phyloP scores from a whole-genome alignment of 345 rosid species.

The Brassica rapa region DNA sequence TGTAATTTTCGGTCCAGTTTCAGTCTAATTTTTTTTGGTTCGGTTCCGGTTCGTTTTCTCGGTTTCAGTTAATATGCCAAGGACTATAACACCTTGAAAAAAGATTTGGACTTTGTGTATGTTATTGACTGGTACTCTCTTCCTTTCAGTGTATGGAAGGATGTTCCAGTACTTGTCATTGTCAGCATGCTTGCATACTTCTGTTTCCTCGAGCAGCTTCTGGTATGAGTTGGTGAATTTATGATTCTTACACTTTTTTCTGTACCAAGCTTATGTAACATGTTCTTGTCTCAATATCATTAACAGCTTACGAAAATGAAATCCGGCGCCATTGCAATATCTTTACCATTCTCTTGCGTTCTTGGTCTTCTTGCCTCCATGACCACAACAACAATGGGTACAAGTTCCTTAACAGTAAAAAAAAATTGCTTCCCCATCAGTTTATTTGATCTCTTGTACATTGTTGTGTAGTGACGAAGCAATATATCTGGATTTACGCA shows the following conservation, averaged over 20 bases:
- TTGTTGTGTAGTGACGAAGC: conserved; percentile 56
- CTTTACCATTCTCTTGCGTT: conserved; percentile 93
- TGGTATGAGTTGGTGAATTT: conserved; percentile 51
- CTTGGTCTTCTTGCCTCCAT: conserved; percentile 90
- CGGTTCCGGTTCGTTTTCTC: too few relatives aligned
- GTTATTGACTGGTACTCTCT: not conserved
- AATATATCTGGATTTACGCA: conserved; percentile 76
- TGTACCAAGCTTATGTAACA: conserved; percentile 21
- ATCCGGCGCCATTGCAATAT: conserved; percentile 86
- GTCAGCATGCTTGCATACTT: conserved; percentile 99
- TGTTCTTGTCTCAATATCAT: conserved; percentile 27
- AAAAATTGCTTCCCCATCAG: not conserved
- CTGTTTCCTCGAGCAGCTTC: conserved; percentile 94
- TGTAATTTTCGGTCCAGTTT: too few relatives aligned
- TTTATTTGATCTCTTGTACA: conserved; percentile 13
- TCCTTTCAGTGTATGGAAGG: conserved; percentile 87
- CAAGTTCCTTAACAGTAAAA: not conserved
- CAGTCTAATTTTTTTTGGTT: too few relatives aligned
- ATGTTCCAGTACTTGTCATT: conserved; percentile 84
- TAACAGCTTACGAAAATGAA: conserved; percentile 70
- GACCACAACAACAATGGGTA: conserved; percentile 95
- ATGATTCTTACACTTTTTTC: not conserved
- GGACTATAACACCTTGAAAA: not conserved
- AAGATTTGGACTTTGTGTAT: not conserved
- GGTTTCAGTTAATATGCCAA: too few relatives aligned